Evolutionary conservation across 1,284 basidiomycete genomes (phyloP).

Genomic region (Tausonia pullulans): DNA sequence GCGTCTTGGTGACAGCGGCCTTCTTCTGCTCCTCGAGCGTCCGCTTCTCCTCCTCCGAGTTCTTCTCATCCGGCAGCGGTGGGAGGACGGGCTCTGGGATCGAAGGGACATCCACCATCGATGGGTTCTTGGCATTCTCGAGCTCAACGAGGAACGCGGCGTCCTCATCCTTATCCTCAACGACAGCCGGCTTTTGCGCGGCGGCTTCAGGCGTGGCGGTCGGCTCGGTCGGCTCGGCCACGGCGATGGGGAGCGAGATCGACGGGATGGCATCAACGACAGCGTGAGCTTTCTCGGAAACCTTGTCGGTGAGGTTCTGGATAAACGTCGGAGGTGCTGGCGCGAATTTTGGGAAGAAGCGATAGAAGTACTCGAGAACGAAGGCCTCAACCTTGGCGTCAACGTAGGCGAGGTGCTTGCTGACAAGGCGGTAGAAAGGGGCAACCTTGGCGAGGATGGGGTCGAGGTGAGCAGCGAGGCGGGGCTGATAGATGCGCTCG

Average conservation of each 20-base stretch:
- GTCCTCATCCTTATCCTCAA: slow-evolving; percentile 11
- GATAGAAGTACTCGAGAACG: neutral
- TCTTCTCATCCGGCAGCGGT: neutral
- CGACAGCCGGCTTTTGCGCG: neutral
- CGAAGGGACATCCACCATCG: slow-evolving; percentile 3
- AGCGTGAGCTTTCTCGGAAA: too few relatives aligned
- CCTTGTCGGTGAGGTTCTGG: neutral
- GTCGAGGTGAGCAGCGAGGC: slow-evolving; percentile 11
- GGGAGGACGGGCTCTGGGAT: slow-evolving; percentile 1
- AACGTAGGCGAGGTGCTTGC: neutral
- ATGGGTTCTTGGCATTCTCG: slow-evolving; percentile 6
- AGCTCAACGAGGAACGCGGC: slow-evolving; percentile 12
- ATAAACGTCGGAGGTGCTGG: neutral
- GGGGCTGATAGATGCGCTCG: slow-evolving; percentile 4
- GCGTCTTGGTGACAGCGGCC: slow-evolving; percentile 7
- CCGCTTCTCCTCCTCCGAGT: slow-evolving; percentile 1
- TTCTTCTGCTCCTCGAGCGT: neutral
- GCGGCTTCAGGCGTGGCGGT: neutral
- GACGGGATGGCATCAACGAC: too few relatives aligned
- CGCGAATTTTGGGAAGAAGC: too few relatives aligned
- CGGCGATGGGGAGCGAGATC: too few relatives aligned
- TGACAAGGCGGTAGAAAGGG: neutral
- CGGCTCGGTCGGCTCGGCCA: too few relatives aligned
- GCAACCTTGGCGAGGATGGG: slow-evolving; percentile 5
- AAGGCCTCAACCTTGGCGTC: neutral